phyloP scores from a whole-genome alignment of 2,329 filamentous ascomycete genomes.

The Calonectria naviculata region DNA sequence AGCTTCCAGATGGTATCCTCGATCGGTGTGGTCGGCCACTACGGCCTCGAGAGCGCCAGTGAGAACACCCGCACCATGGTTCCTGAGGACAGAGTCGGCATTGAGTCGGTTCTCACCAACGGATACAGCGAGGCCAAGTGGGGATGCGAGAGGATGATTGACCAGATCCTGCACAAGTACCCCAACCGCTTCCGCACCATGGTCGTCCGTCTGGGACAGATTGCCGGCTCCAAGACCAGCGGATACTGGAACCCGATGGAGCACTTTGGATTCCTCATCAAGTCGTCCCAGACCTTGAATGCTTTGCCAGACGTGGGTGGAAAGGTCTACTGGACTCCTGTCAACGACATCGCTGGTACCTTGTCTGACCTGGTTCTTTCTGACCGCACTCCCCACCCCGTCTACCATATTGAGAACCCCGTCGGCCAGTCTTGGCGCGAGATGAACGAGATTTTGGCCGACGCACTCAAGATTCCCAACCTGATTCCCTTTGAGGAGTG shows the following conservation, averaged over 20 bases:
- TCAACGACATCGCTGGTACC: slow-evolving; percentile 13
- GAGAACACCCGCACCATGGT: neutral
- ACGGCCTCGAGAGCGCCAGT: neutral
- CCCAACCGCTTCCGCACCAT: slow-evolving; percentile 31
- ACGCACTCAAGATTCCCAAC: neutral
- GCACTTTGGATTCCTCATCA: slow-evolving; percentile 36
- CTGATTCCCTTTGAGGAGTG: slow-evolving; percentile 15
- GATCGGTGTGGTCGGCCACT: slow-evolving; percentile 5
- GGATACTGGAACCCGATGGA: slow-evolving; percentile 39
- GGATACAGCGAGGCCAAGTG: slow-evolving; percentile 36
- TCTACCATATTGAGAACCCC: slow-evolving; percentile 20
- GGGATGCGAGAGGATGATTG: slow-evolving; percentile 35
- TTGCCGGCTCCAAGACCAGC: slow-evolving; percentile 35
- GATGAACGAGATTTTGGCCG: slow-evolving; percentile 11
- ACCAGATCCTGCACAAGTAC: slow-evolving; percentile 33
- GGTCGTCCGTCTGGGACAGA: slow-evolving; percentile 34
- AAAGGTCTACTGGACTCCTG: slow-evolving; percentile 8
- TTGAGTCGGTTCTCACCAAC: slow-evolving; percentile 14
- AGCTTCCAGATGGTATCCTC: slow-evolving; percentile 17
- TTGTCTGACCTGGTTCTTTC: slow-evolving; percentile 8
- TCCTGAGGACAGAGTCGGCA: neutral
- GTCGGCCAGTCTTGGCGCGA: slow-evolving; percentile 10
- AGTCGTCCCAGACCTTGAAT: slow-evolving; percentile 31
- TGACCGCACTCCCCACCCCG: neutral
- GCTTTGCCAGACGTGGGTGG: slow-evolving; percentile 19